Percentiles rank a stretch among this genome's conserved stretches.
Evolutionary conservation across 495 filamentous ascomycete genomes (phyloP).

Genomic region (Collariella sp.): DNA sequence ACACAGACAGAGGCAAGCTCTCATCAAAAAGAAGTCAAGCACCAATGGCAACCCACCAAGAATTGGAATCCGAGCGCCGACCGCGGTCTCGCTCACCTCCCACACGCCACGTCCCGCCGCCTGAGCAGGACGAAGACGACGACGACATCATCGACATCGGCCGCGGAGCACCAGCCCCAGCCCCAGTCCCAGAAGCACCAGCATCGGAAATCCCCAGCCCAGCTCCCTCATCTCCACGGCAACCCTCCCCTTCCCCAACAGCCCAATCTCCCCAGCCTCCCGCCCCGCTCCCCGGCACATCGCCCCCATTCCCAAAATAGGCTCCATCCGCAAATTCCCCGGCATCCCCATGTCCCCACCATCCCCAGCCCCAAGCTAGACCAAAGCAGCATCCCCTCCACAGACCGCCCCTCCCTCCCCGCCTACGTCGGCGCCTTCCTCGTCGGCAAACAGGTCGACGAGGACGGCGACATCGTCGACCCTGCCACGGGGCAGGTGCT

Average conservation of each 20-base stretch:
- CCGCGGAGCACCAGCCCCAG: too few species aligned
- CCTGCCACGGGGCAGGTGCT: constrained; percentile 34
- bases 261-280: too few species aligned
- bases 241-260: too few species aligned
- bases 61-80: not conserved
- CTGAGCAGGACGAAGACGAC: not conserved
- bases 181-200: not conserved
- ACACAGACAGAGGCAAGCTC: not conserved
- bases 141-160: constrained; percentile 1
- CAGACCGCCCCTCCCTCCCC: constrained; percentile 21
- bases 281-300: constrained; percentile 21
- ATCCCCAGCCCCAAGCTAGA: too few species aligned
- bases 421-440: constrained; percentile 47
- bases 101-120: not conserved
- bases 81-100: not conserved
- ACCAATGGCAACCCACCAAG: constrained; percentile 1
- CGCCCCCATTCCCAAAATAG: constrained; percentile 26
- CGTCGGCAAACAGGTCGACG: constrained; percentile 61
- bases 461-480: constrained; percentile 72
- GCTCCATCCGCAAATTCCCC: too few species aligned
- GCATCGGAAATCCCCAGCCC: too few species aligned
- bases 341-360: too few species aligned
- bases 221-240: too few species aligned
- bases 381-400: constrained; percentile 1
- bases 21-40: not conserved